Evolutionary conservation across 2,329 filamentous ascomycete species (phyloP), one percentile per base, ranked within the genome.

Genomic region (Cordyceps fumosorosea): DNA sequence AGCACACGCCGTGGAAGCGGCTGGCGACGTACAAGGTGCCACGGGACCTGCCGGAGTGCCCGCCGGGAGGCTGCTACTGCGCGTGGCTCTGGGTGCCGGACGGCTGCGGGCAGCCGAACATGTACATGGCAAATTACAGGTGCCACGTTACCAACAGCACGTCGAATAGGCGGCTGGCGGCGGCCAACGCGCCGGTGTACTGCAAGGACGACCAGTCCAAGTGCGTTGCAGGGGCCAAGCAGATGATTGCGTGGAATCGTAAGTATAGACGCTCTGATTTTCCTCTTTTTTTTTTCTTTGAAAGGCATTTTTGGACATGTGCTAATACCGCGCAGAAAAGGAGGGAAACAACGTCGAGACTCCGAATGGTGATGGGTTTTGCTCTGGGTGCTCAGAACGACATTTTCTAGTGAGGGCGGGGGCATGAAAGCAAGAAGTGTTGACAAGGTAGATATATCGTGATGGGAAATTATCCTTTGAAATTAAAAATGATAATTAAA

Each of bases 191-290:
- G 1, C 75, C 78, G 0, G 72, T 74, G 0, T 77, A 74, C 64
- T 81, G 78, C 68, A 72, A 66, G 14, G 71, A 74, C 22, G 71
- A 78, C 57, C 54, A 65, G 12, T 71, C 67, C 20, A 73, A 75
- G 47, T 81, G 79, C 56, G 72, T 79, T 16, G 62, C 69, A 26
- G 78, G 79, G 0, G 75, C 79, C 1, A 81, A 81, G 69, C 78
- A 81, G 65, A 80, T 80, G 74, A 73, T 80, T 52, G 78, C 73
- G 4, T 80, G 74, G 73, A 74, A 80, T 60, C 78, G 50, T 61
- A 64, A 40, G 70, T 56, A 22, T 5, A 56, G 7, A 29, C n/a
- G 2, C 18, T 12, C 7, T n/a, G 24, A 34, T n/a, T 16, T 52
- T 7, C 8, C n/a, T 16, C 6, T 22, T 10, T 7, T 44, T 52